Evolutionary conservation across 352 stramenopile species (phyloP).

Genomic region (Phytophthora chlamydospora): DNA sequence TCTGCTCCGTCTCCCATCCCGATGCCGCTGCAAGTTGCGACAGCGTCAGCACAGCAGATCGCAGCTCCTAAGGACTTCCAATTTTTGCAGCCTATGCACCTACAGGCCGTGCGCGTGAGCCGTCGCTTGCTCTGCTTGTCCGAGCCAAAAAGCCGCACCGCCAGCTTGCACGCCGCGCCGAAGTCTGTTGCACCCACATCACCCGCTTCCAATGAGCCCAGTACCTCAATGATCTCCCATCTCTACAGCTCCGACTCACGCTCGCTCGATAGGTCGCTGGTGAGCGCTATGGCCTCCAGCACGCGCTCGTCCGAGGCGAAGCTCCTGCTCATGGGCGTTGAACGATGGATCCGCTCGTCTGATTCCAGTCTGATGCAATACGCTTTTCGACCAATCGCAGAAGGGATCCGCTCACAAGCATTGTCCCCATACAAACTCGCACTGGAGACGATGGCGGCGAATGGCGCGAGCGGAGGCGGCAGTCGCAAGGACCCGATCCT

Average conservation of each 20-base stretch:
- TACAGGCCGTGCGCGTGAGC: constrained; percentile 64
- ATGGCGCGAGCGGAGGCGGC: constrained; percentile 44
- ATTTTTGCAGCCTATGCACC: constrained; percentile 3
- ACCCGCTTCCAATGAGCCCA: background rate
- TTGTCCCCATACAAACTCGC: constrained; percentile 1
- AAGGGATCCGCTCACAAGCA: background rate
- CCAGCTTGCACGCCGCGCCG: constrained; percentile 56
- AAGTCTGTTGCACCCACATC: constrained; percentile 49
- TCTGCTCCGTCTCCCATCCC: constrained; percentile 61
- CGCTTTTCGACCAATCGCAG: constrained; percentile 28
- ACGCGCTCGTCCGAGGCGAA: constrained; percentile 70
- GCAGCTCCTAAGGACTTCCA: background rate
- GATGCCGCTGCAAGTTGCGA: constrained; percentile 42
- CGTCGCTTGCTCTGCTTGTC: constrained; percentile 74
- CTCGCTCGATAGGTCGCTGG: constrained; percentile 44
- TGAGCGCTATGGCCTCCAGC: constrained; percentile 48
- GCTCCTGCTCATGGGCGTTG: constrained; percentile 43
- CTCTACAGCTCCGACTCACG: constrained; percentile 32
- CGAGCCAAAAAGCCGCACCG: constrained; percentile 59
- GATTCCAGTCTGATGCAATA: constrained; percentile 28
- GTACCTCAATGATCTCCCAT: background rate
- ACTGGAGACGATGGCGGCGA: constrained; percentile 55
- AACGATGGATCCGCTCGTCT: constrained; percentile 26
- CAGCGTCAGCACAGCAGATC: background rate
- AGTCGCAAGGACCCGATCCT: constrained; percentile 89